Evolutionary conservation across 441 rosid genomes (phyloP).

Genomic region (Erodium texanum): DNA sequence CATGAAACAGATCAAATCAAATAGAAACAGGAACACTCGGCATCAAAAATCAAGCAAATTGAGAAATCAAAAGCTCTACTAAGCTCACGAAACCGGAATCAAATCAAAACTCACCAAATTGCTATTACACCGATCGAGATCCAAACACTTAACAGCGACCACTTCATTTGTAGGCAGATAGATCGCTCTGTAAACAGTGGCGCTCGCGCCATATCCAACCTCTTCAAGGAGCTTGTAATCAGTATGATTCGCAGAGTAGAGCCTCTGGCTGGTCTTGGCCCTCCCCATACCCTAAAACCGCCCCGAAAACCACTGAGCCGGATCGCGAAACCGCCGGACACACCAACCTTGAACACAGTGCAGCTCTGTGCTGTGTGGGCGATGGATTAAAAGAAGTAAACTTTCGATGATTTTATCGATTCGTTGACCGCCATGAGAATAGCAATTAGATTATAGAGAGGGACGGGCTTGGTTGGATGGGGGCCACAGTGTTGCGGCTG

Average conservation of each 20-base stretch:
- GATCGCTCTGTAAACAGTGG: slow-evolving; percentile 85
- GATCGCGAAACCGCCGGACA: not conserved
- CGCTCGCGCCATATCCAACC: slow-evolving; percentile 90
- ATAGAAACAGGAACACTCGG: not conserved
- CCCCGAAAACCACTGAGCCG: slow-evolving; percentile 18
- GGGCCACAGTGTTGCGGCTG: not conserved
- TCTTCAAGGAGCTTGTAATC: slow-evolving; percentile 87
- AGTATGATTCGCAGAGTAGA: slow-evolving; percentile 47
- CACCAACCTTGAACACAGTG: not conserved
- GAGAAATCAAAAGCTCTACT: not conserved
- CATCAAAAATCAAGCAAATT: slow-evolving; percentile 10
- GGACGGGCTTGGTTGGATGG: no score
- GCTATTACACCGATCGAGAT: slow-evolving; percentile 97
- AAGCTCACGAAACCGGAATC: slow-evolving; percentile 15
- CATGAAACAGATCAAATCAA: not conserved
- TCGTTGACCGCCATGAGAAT: slow-evolving; percentile 44
- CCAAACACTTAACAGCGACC: slow-evolving; percentile 89
- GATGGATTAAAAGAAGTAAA: not conserved
- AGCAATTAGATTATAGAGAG: slow-evolving; percentile 4
- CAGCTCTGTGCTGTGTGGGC: not conserved
- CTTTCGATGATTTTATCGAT: slow-evolving; percentile 6
- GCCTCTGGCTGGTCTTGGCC: slow-evolving; percentile 39
- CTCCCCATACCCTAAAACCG: slow-evolving; percentile 36
- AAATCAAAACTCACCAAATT: slow-evolving; percentile 59
- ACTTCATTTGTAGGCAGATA: slow-evolving; percentile 70